Base-by-base conservation (phyloP, 139 green algal species). In the Ettlia oleoabundans region DNA sequence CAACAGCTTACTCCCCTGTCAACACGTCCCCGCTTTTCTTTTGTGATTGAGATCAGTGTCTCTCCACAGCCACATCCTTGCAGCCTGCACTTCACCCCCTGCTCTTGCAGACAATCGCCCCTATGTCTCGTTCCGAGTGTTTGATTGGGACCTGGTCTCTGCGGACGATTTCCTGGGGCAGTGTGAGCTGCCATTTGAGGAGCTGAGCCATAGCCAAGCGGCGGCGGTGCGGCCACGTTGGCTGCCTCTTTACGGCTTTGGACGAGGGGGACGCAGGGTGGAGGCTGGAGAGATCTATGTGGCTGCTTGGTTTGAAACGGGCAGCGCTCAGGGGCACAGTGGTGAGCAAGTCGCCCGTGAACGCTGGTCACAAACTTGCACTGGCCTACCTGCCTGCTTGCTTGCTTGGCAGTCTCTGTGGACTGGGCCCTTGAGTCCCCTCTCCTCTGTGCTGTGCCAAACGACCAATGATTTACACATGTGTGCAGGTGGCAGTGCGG, bases 161-260 rank as follows among this genome's bases (percentile, higher is more conserved):
- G 61, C 78, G 10, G 85, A 89, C 47, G 85, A 89, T 61, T 89
- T 89, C 32, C 61, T 89, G 10, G 85, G 85, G 24, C 53, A 86
- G 82, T 71, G 52, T 8, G 73, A 80, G 73, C 8, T 84, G 33
- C 32, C 33, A 4, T 72, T 86, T 61, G 64, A 35, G 35, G 70
- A 66, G 18, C 8, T 78, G 1, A n/a, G n/a, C n/a, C n/a, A n/a
- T n/a, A n/a, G n/a, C n/a, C n/a, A n/a, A n/a, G n/a, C n/a, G n/a
- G n/a, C n/a, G n/a, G n/a, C n/a, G n/a, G 65, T 22, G 8, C 18
- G 10, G 72, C 72, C 35, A 2, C 52, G 72, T 35, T 79, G 72
- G 78, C 43, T 68, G 33, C 43, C 42, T 0, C 64, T 83, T 64
- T 76, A 83, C 47, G 62, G 65, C 32, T 55, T 43, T 30, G 37